These are phyloP conservation scores for Pseudogymnoascus sp. DNA, from an alignment of 2,329 filamentous ascomycete genomes.

Conservation along the genomic window DNA sequence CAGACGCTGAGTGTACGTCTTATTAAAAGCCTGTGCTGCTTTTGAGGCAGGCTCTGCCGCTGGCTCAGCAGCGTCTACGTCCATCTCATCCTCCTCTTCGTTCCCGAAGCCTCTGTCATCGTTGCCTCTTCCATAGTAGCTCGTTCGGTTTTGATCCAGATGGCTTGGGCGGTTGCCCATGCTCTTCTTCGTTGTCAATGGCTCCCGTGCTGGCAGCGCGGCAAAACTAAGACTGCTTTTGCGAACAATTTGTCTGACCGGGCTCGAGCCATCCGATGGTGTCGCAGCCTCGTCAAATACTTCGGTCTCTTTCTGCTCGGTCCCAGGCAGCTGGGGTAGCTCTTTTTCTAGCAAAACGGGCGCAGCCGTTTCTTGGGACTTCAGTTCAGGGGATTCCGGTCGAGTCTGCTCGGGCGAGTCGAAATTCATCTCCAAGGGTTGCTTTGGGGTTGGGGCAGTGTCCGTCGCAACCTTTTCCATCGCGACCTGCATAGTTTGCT, in stretches of 20 bases:
- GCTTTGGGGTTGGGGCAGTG: neutral
- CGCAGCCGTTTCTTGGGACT: neutral
- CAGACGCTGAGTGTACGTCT: conserved; percentile 86
- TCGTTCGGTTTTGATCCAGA: conserved; percentile 63
- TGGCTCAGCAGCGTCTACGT: conserved; percentile 37
- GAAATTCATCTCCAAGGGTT: conserved; percentile 2
- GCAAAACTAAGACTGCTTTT: conserved; percentile 97
- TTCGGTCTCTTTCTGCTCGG: neutral
- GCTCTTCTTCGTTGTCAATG: conserved; percentile 76
- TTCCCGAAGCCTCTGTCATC: conserved; percentile 45
- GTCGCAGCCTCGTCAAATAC: conserved; percentile 32
- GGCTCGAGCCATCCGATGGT: conserved; percentile 64
- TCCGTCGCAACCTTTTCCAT: conserved; percentile 12
- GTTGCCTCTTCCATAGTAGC: conserved; percentile 66
- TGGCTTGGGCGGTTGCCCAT: conserved; percentile 69
- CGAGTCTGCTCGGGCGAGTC: neutral
- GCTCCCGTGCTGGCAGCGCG: conserved; percentile 83
- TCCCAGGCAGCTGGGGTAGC: neutral
- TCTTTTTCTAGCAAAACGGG: neutral
- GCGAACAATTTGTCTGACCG: conserved; percentile 67
- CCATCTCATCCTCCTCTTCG: conserved; percentile 43
- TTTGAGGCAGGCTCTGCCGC: conserved; percentile 39
- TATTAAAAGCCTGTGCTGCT: conserved; percentile 57
- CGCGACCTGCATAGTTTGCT: conserved; percentile 31
- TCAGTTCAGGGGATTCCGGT: neutral